Evolutionary conservation across 306 rosid genomes (phyloP), one percentile per base, ranked within the genome.

Genomic region (Casuarina glauca): DNA sequence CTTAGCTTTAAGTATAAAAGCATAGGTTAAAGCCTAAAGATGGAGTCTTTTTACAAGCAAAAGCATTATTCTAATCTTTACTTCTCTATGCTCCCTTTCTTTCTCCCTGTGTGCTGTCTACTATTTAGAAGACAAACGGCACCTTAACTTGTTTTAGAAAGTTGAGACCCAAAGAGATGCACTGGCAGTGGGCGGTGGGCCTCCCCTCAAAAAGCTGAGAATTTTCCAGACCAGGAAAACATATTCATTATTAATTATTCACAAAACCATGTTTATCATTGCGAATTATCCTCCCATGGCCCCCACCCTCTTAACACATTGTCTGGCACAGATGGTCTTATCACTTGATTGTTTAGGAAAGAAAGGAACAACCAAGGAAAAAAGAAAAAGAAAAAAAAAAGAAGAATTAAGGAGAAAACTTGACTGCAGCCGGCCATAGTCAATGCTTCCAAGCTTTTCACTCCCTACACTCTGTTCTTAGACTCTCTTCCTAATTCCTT

Each of bases 71-170:
- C 49, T 69, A 76, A 41, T 69, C 69, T 79, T 53, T 57, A 70
- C 7, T 57, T 67, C 62, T 75, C 68, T 16, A 26, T 50, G n/a
- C 77, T 26, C 19, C n/a, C 73, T 54, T 81, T 48, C 63, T 46
- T 73, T 62, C 68, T 75, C n/a, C 83, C 54, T 54, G 35, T 52
- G 84, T 76, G 87, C 43, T 88, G 91, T 88, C 91, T 76, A 78
- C 80, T 57, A 81, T 79, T 73, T 77, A 52, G 83, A 82, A 78
- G 91, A 85, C 91, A 88, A 85, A 79, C 66, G 78, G 83, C 84
- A 88, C 85, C 74, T 71, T 78, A 76, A 82, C 74, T 85, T 83
- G 91, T 88, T 88, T 82, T 70, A 81, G 80, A 88, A 88, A 88
- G 91, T 70, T 76, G 89, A 78, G 81, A 88, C 89, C 87, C 57